A percentile compares a stretch with the other conserved stretches of the same genome.
Evolutionary conservation across 371 early-diverging fungal genomes (phyloP).

Genomic region (Mortierella sp.): DNA sequence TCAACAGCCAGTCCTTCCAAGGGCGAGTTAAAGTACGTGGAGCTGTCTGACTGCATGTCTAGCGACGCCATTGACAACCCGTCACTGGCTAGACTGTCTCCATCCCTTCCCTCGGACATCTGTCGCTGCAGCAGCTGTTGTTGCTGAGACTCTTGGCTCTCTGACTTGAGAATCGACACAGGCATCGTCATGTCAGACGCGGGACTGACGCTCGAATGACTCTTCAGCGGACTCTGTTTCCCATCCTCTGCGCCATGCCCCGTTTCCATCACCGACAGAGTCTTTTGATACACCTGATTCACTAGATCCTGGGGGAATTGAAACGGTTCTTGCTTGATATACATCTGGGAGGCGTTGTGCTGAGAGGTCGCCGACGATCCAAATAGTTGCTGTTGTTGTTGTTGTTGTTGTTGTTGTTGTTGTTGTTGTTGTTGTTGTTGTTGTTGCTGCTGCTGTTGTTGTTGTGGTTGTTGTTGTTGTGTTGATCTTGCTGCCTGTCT

Average conservation of each 20-base stretch:
- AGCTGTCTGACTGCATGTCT: conserved; percentile 27
- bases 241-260: conserved; percentile 9
- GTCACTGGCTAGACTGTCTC: conserved; percentile 13
- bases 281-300: conserved; percentile 52
- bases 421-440: conserved; percentile 21
- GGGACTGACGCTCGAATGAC: conserved; percentile 26
- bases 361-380: neutral
- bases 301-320: conserved; percentile 47
- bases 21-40: conserved; percentile 42
- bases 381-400: conserved; percentile 20
- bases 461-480: conserved; percentile 20
- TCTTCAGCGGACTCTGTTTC: conserved; percentile 22
- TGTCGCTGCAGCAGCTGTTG: conserved; percentile 25
- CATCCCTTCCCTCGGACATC: conserved; percentile 20
- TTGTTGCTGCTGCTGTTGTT: conserved; percentile 19
- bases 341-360: conserved; percentile 26
- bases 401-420: conserved; percentile 21
- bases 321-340: conserved; percentile 49
- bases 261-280: conserved; percentile 39
- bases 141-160: conserved; percentile 16
- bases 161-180: conserved; percentile 28
- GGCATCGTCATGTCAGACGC: conserved; percentile 47
- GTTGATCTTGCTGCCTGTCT: conserved; percentile 21
- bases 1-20: conserved; percentile 42
- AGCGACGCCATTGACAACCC: conserved; percentile 15